phyloP scores from a whole-genome alignment of 2,329 filamentous ascomycete species.

The Endoconidiophora laricicola region DNA sequence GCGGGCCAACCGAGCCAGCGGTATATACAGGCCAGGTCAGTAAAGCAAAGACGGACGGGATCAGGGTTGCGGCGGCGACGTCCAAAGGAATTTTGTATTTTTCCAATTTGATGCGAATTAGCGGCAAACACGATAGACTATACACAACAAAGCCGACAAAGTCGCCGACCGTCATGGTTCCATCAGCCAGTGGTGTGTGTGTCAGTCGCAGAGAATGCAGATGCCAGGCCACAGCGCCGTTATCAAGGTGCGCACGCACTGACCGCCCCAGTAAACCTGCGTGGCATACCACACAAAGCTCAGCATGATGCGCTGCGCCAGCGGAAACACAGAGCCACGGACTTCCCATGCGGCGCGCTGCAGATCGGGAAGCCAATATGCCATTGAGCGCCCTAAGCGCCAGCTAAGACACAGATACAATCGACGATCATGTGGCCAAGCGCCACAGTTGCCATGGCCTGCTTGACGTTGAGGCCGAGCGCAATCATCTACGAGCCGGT shows the following conservation, averaged over 20 bases:
- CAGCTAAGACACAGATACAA: slow-evolving; percentile 27
- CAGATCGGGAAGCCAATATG: slow-evolving; percentile 24
- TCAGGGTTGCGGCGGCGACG: slow-evolving; percentile 29
- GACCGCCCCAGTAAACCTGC: slow-evolving; percentile 21
- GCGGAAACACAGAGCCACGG: slow-evolving; percentile 24
- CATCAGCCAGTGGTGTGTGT: slow-evolving; percentile 21
- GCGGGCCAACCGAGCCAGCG: slow-evolving; percentile 25
- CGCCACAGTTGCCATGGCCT: slow-evolving; percentile 28
- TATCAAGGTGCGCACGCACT: slow-evolving; percentile 24
- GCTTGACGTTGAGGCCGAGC: slow-evolving; percentile 26
- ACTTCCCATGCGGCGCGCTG: slow-evolving; percentile 25
- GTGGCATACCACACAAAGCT: slow-evolving; percentile 35
- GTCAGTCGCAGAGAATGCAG: slow-evolving; percentile 19
- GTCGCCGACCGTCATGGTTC: slow-evolving; percentile 21
- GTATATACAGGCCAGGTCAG: slow-evolving; percentile 30
- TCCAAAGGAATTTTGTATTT: slow-evolving; percentile 29
- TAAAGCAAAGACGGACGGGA: slow-evolving; percentile 22
- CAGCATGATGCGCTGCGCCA: slow-evolving; percentile 28
- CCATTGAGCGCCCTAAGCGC: slow-evolving; percentile 26
- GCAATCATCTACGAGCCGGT: slow-evolving; percentile 24
- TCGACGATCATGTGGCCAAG: slow-evolving; percentile 27
- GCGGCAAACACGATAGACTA: slow-evolving; percentile 26
- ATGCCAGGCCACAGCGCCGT: slow-evolving; percentile 30
- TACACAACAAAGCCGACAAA: slow-evolving; percentile 24
- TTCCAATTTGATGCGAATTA: slow-evolving; percentile 32